Evolutionary conservation across 1,139 yeast genomes (phyloP).

Genomic region (Lodderomyces oxycetoniae): DNA sequence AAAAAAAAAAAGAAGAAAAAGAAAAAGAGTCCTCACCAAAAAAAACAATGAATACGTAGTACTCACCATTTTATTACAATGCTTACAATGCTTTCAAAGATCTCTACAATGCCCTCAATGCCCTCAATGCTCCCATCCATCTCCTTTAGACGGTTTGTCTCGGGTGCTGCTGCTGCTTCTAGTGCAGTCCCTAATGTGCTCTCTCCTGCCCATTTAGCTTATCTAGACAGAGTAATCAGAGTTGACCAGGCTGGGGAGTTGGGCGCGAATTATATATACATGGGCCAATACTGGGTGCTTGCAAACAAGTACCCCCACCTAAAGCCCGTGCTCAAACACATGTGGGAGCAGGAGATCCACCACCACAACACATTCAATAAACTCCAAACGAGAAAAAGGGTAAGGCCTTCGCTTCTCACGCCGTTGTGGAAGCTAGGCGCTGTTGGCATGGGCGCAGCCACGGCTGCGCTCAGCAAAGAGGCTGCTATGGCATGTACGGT

Average conservation of each 20-base stretch:
- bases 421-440: slow-evolving; percentile 96
- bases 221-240: slow-evolving; percentile 69
- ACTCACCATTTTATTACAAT: too few relatives aligned
- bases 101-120: too few relatives aligned
- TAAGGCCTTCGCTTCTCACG: slow-evolving; percentile 84
- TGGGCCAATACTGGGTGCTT: slow-evolving; percentile 82
- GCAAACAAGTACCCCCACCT: slow-evolving; percentile 66
- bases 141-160: too few relatives aligned
- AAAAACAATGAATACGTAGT: too few relatives aligned
- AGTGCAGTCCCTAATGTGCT: too few relatives aligned
- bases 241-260: slow-evolving; percentile 98
- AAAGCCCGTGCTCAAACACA: slow-evolving; percentile 73
- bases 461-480: slow-evolving; percentile 84
- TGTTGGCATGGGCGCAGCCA: slow-evolving; percentile 75
- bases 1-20: too few relatives aligned
- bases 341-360: slow-evolving; percentile 97
- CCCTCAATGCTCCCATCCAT: too few relatives aligned
- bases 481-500: slow-evolving; percentile 99
- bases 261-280: slow-evolving; percentile 93
- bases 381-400: slow-evolving; percentile 71
- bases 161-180: too few relatives aligned
- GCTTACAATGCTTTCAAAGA: too few relatives aligned
- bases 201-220: slow-evolving; percentile 57
- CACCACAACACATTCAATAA: slow-evolving; percentile 83
- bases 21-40: too few relatives aligned